Evolutionary conservation across 2,329 filamentous ascomycete genomes (phyloP).

Genomic region (Calonectria montana): DNA sequence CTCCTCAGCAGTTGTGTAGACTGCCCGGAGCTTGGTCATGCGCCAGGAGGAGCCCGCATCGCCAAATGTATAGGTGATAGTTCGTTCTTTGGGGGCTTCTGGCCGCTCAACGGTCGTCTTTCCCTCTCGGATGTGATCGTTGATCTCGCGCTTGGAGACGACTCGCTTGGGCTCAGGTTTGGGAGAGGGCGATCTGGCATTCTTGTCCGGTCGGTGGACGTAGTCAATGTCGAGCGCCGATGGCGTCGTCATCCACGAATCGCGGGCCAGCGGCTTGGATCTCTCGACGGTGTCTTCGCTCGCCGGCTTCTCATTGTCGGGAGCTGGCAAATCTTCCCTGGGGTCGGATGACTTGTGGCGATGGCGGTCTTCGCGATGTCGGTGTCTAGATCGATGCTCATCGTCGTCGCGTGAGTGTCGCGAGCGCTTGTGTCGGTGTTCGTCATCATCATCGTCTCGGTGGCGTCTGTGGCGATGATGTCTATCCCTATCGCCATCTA

Average conservation of each 20-base stretch:
- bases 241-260: conserved; percentile 95
- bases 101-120: conserved; percentile 44
- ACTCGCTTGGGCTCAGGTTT: conserved; percentile 74
- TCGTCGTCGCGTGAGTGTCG: conserved; percentile 62
- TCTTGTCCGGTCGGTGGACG: conserved; percentile 69
- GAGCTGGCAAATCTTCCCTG: conserved; percentile 63
- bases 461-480: conserved; percentile 50
- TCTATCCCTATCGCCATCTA: conserved; percentile 31
- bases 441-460: conserved; percentile 55
- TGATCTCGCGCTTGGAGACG: conserved; percentile 85
- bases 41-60: conserved; percentile 93
- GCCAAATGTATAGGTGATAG: conserved; percentile 84
- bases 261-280: conserved; percentile 68
- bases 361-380: conserved; percentile 40
- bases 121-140: conserved; percentile 70
- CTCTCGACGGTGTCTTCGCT: conserved; percentile 40
- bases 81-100: conserved; percentile 60
- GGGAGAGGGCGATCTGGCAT: conserved; percentile 62
- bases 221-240: conserved; percentile 88
- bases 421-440: conserved; percentile 72
- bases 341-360: conserved; percentile 57
- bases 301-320: conserved; percentile 59
- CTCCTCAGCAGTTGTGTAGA: conserved; percentile 84
- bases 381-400: conserved; percentile 55
- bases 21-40: conserved; percentile 92